Evolutionary conservation across 495 filamentous ascomycete genomes (phyloP).

Genomic region (Hypoxylon lienhwacheense): DNA sequence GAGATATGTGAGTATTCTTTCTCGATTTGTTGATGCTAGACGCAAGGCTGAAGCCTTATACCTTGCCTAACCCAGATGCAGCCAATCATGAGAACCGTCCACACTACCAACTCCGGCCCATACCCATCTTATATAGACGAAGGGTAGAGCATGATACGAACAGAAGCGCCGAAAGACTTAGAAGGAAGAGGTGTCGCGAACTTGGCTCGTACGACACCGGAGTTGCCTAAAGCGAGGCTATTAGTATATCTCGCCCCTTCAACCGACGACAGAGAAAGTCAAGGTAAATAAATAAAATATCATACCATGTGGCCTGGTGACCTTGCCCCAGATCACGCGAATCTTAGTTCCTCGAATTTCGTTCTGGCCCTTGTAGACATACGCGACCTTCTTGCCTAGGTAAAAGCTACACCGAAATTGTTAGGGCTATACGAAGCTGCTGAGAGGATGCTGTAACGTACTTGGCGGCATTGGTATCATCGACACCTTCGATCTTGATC

Average conservation of each 20-base stretch:
- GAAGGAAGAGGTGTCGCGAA: slow-evolving; percentile 94
- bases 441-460: slow-evolving; percentile 49
- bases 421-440: slow-evolving; percentile 21
- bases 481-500: slow-evolving; percentile 97
- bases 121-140: slow-evolving; percentile 64
- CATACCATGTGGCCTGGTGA: slow-evolving; percentile 91
- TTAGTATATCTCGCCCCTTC: slow-evolving; percentile 13
- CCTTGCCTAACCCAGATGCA: slow-evolving; percentile 58
- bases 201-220: slow-evolving; percentile 92
- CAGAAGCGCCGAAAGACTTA: slow-evolving; percentile 92
- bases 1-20: slow-evolving; percentile 37
- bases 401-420: slow-evolving; percentile 64
- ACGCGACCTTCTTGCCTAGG: slow-evolving; percentile 94
- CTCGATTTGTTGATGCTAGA: slow-evolving; percentile 43
- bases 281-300: slow-evolving; percentile 39
- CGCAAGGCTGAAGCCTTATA: slow-evolving; percentile 48
- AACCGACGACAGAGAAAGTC: neutral
- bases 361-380: slow-evolving; percentile 90
- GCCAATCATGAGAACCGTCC: slow-evolving; percentile 57
- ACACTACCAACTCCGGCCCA: slow-evolving; percentile 57
- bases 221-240: slow-evolving; percentile 68
- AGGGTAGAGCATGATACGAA: slow-evolving; percentile 99
- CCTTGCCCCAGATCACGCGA: slow-evolving; percentile 98
- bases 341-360: slow-evolving; percentile 96
- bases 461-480: slow-evolving; percentile 80